Base-by-base conservation (phyloP, 352 stramenopile species). In the Phytophthora chlamydospora region DNA sequence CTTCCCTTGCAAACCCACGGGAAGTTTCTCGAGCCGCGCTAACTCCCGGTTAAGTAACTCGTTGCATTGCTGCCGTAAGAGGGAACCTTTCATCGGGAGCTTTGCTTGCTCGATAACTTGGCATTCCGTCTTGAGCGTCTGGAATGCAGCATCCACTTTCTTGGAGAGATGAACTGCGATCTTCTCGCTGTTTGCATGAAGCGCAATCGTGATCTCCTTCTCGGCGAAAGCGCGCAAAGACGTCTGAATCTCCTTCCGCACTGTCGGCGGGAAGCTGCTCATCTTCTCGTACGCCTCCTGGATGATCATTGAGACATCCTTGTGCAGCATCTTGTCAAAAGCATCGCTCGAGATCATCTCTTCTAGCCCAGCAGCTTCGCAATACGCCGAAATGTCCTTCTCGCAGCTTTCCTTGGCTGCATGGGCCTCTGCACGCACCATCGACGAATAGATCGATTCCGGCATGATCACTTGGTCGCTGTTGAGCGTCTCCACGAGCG, bases 401-500 rank as follows among this genome's bases (percentile, higher is more conserved):
- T 92, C 77, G 34, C 69, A 92, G 16, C 62, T 68, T 39, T 84
- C 76, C 55, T 91, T 85, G 3, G 71, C 58, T 14, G 77, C 79
- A 39, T 86, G 83, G 6, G 83, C 85, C 52, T 96, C 81, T 0
- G 85, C 83, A 44, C 85, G 83, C 29, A 93, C 85, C 71, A 96
- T 90, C 1, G 85, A 93, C 44, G 87, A 87, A 56, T 93, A 96
- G 62, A 96, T 96, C 4, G 87, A 94, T 63, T 94, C 87, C 0
- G 87, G 87, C 87, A 96, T 92, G 52, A 96, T 96, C 8, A 96
- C 75, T 61, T 90, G 69, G 55, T 96, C 86, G 21, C 86, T 90
- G 60, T 96, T 94, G n/a, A 96, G 52, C 6, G 82, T 91, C 46
- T 94, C 82, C 3, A 91, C 79, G 12, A 93, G 45, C 16, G 71